These are phyloP conservation scores for Lasiodiplodia citricola DNA, from an alignment of 2,329 filamentous ascomycete species.

Conservation along the genomic window DNA sequence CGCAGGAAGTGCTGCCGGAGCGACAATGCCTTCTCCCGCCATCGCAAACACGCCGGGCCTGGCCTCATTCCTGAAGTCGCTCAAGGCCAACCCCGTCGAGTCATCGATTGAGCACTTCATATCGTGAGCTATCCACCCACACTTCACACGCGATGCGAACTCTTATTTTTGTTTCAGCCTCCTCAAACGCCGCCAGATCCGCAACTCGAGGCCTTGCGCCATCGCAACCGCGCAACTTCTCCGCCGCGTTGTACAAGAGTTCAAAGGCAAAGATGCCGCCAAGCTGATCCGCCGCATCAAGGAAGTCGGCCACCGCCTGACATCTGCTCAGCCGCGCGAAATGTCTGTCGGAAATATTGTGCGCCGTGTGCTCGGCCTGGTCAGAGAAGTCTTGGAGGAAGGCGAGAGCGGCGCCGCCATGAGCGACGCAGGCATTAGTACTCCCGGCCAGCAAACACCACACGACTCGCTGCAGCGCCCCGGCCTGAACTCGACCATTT, in stretches of 20 bases:
- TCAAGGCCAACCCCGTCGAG: conserved; percentile 77
- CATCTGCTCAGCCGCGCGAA: conserved; percentile 85
- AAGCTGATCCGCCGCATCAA: conserved; percentile 82
- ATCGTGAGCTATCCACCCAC: conserved; percentile 63
- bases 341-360: conserved; percentile 95
- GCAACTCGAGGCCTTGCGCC: conserved; percentile 84
- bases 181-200: conserved; percentile 88
- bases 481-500: conserved; percentile 48
- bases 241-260: conserved; percentile 81
- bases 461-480: conserved; percentile 46
- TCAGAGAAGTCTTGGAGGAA: conserved; percentile 88
- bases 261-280: conserved; percentile 76
- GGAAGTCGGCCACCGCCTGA: conserved; percentile 76
- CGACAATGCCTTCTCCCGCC: conserved; percentile 62
- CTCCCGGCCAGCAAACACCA: conserved; percentile 44
- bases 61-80: conserved; percentile 76
- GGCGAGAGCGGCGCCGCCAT: conserved; percentile 67
- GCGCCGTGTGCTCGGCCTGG: conserved; percentile 84
- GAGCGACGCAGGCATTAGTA: conserved; percentile 65
- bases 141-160: conserved; percentile 7
- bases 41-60: conserved; percentile 72
- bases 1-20: not conserved
- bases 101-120: conserved; percentile 83
- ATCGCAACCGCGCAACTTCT: conserved; percentile 90
- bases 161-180: conserved; percentile 55